Evolutionary conservation across 1,284 basidiomycete genomes (phyloP).

Genomic region (Cystobasidium pallidum): DNA sequence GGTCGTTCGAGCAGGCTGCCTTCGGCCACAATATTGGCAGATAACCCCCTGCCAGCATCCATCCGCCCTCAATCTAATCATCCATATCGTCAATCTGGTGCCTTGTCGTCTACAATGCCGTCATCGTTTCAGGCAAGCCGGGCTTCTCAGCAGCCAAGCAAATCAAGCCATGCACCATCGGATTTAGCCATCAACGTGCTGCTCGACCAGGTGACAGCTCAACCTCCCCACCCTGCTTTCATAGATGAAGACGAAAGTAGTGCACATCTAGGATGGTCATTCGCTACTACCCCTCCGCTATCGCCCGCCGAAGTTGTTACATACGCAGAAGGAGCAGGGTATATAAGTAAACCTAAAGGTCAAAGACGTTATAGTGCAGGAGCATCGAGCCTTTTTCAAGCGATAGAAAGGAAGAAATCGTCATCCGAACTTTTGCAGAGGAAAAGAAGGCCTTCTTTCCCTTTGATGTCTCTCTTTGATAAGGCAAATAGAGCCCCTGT

Average conservation of each 20-base stretch:
- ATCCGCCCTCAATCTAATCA: neutral
- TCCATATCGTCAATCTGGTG: slow-evolving; percentile 19
- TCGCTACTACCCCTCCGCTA: slow-evolving; percentile 34
- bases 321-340: slow-evolving; percentile 30
- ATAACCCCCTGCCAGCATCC: neutral
- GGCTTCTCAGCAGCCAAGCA: neutral
- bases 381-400: slow-evolving; percentile 9
- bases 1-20: neutral
- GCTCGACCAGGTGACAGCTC: neutral
- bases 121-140: too few relatives aligned
- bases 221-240: neutral
- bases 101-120: slow-evolving; percentile 8
- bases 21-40: neutral
- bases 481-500: slow-evolving; percentile 26
- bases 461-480: slow-evolving; percentile 34
- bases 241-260: slow-evolving; percentile 18
- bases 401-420: slow-evolving; percentile 12
- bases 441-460: slow-evolving; percentile 37
- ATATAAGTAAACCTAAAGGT: neutral
- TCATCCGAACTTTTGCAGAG: slow-evolving; percentile 26
- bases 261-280: slow-evolving; percentile 35
- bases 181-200: slow-evolving; percentile 3
- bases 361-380: slow-evolving; percentile 6
- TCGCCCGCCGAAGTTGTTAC: slow-evolving; percentile 43
- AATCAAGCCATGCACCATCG: slow-evolving; percentile 7